Evolutionary conservation across 108 stramenopile species (phyloP).

Genomic region (Bacterosira constricta): DNA sequence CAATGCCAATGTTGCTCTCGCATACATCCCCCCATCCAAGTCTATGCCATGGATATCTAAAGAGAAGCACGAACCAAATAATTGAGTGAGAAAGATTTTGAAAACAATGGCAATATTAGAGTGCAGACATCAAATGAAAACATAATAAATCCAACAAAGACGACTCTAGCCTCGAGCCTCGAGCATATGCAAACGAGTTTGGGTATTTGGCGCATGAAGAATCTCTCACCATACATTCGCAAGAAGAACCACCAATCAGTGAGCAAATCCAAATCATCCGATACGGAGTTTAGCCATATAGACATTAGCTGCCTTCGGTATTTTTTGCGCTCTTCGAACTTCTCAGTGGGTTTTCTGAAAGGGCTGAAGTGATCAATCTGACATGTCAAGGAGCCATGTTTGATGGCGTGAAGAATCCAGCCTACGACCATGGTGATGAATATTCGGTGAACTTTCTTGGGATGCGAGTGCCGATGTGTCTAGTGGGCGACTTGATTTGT

Average conservation of each 20-base stretch:
- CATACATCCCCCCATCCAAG: slow-evolving; percentile 3
- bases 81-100: too few species aligned
- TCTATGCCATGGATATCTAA: slow-evolving; percentile 4
- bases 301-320: slow-evolving; percentile 9
- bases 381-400: slow-evolving; percentile 12
- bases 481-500: too few species aligned
- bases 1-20: slow-evolving; percentile 15
- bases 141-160: too few species aligned
- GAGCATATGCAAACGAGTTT: too few species aligned
- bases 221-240: slow-evolving; percentile 27
- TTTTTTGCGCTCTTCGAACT: slow-evolving; percentile 13
- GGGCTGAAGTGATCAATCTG: slow-evolving; percentile 23
- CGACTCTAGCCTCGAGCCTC: too few species aligned
- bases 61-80: too few species aligned
- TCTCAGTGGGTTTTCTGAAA: slow-evolving; percentile 4
- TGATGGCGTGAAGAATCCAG: slow-evolving; percentile 13
- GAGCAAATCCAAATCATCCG: slow-evolving; percentile 26
- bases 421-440: slow-evolving; percentile 41
- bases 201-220: too few species aligned
- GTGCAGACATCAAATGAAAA: too few species aligned
- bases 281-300: slow-evolving; percentile 21
- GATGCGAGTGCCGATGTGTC: too few species aligned
- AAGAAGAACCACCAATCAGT: slow-evolving; percentile 34
- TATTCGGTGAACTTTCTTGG: too few species aligned
- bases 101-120: too few species aligned